Evolutionary conservation across 2,329 filamentous ascomycete genomes (phyloP).

Genomic region (Nannizziopsis barbatae): DNA sequence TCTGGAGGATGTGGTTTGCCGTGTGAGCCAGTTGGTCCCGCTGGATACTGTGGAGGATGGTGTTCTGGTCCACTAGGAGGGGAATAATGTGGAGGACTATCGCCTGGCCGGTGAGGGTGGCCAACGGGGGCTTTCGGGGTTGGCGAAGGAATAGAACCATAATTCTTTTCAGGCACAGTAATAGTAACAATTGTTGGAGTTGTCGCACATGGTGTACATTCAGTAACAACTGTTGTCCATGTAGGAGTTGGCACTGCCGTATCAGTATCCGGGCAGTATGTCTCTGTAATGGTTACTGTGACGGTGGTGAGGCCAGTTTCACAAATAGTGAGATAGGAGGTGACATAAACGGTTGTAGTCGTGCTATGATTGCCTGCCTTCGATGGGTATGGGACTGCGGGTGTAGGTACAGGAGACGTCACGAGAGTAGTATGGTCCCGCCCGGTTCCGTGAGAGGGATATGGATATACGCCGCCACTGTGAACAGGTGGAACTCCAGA

Average conservation of each 20-base stretch:
- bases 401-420: not conserved
- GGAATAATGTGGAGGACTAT: not conserved
- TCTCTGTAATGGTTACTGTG: conserved; percentile 31
- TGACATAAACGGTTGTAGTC: conserved; percentile 30
- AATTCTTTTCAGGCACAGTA: conserved; percentile 19
- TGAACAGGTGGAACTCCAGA: too few relatives aligned
- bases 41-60: too few relatives aligned
- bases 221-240: conserved; percentile 33
- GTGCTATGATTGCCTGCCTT: conserved; percentile 17
- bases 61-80: not conserved
- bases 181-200: conserved; percentile 32
- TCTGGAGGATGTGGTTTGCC: too few relatives aligned
- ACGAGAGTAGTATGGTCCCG: not conserved
- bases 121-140: not conserved
- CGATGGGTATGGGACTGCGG: conserved; percentile 3
- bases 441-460: not conserved
- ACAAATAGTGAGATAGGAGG: conserved; percentile 34
- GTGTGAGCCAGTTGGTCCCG: too few relatives aligned
- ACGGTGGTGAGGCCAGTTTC: conserved; percentile 35
- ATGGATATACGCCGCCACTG: not conserved
- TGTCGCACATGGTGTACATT: conserved; percentile 30
- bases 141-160: not conserved
- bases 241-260: conserved; percentile 24
- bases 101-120: too few relatives aligned
- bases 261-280: conserved; percentile 26